Percentiles rank a stretch among this genome's conserved stretches.
Evolutionary conservation across 331 rosid species (phyloP).

Genomic region (Cydonia oblonga): DNA sequence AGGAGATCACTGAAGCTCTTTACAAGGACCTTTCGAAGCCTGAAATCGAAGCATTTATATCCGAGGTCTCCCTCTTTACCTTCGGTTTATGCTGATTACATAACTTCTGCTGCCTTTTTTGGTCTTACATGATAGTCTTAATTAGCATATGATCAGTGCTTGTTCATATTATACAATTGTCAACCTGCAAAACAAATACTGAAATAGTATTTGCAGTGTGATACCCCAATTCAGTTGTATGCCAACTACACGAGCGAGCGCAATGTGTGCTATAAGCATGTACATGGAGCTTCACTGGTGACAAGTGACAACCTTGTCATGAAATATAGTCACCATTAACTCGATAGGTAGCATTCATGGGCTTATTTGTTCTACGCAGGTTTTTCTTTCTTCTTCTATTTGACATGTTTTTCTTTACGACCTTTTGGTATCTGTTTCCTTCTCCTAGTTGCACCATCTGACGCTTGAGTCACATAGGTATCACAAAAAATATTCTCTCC

Average conservation of each 20-base stretch:
- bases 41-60: slow-evolving; percentile 38
- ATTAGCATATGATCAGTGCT: background rate
- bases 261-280: no score
- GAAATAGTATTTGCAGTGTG: background rate
- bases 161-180: background rate
- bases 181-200: background rate
- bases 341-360: background rate
- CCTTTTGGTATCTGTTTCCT: background rate
- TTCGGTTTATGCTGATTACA: slow-evolving; percentile 22
- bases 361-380: background rate
- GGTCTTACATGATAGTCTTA: background rate
- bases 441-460: background rate
- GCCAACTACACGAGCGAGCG: background rate
- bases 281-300: no score
- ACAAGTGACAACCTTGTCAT: no score
- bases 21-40: slow-evolving; percentile 58
- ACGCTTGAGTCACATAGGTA: background rate
- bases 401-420: background rate
- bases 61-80: slow-evolving; percentile 38
- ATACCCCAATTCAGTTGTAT: background rate
- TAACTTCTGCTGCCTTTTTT: background rate
- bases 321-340: no score
- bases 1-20: slow-evolving; percentile 46
- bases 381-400: background rate
- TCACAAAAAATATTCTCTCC: no score